Percentiles rank a stretch among this genome's conserved stretches.
Conservation (phyloP, 2,329 filamentous ascomycete species). For the Alternaria ventricosa region DNA sequence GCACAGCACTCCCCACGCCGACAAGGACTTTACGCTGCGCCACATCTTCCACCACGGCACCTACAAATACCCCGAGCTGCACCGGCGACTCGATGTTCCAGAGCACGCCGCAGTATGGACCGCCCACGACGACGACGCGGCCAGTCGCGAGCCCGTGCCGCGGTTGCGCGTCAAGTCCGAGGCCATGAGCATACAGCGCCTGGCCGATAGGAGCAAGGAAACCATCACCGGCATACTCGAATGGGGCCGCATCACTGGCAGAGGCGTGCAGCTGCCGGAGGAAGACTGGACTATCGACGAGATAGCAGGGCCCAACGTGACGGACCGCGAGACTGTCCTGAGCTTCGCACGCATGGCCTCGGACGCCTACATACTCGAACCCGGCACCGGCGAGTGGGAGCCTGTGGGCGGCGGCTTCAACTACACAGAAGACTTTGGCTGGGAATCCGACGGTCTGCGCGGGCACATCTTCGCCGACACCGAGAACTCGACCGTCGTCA, state of each 20-base stretch:
- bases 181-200: slow-evolving; percentile 74
- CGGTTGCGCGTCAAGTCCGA: slow-evolving; percentile 65
- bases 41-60: slow-evolving; percentile 95
- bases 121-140: slow-evolving; percentile 61
- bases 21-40: slow-evolving; percentile 62
- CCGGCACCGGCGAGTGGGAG: slow-evolving; percentile 78
- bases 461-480: slow-evolving; percentile 93
- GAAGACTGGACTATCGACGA: slow-evolving; percentile 85
- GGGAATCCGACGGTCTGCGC: slow-evolving; percentile 85
- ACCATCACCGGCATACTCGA: slow-evolving; percentile 81
- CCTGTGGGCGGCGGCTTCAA: slow-evolving; percentile 76
- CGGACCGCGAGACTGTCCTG: slow-evolving; percentile 83
- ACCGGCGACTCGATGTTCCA: slow-evolving; percentile 76
- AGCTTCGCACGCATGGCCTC: slow-evolving; percentile 87
- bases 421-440: slow-evolving; percentile 87
- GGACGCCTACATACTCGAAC: slow-evolving; percentile 82
- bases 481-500: slow-evolving; percentile 83
- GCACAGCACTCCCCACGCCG: slow-evolving; percentile 26
- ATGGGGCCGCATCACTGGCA: slow-evolving; percentile 71
- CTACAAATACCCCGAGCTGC: slow-evolving; percentile 75
- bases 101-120: slow-evolving; percentile 68
- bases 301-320: slow-evolving; percentile 78
- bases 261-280: slow-evolving; percentile 70
- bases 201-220: slow-evolving; percentile 77
- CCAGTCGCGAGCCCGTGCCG: slow-evolving; percentile 49